These are phyloP conservation scores for Circinella minor DNA, from an alignment of 371 early-diverging fungal species.

Conservation along the genomic window DNA sequence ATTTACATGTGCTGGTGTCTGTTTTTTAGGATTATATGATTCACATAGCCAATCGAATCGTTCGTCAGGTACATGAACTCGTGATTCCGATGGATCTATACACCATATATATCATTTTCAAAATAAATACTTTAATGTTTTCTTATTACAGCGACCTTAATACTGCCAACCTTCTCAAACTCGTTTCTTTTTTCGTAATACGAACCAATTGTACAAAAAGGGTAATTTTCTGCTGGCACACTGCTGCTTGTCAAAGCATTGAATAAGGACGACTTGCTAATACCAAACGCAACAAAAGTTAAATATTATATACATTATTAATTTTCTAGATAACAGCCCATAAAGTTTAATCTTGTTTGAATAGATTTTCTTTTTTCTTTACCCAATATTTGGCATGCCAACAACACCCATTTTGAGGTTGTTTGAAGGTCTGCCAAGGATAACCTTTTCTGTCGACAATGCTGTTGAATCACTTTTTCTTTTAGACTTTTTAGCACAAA, in stretches of 20 bases:
- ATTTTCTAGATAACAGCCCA: no score
- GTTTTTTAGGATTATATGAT: constrained; percentile 67
- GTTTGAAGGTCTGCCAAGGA: constrained; percentile 72
- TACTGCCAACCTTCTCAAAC: no score
- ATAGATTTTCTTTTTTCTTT: background rate
- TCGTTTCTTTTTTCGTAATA: background rate
- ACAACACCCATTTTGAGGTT: constrained; percentile 95
- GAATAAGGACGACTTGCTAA: constrained; percentile 88
- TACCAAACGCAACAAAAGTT: background rate
- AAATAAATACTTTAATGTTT: background rate
- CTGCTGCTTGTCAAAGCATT: constrained; percentile 86
- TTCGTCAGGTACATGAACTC: constrained; percentile 83
- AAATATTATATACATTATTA: no score
- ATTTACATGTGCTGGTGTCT: constrained; percentile 62
- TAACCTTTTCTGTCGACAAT: constrained; percentile 61
- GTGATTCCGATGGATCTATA: constrained; percentile 81
- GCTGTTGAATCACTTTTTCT: constrained; percentile 56
- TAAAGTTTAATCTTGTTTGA: background rate
- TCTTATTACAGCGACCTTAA: no score
- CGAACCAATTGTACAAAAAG: constrained; percentile 70
- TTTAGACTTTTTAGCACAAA: constrained; percentile 24
- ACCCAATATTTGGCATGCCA: constrained; percentile 96
- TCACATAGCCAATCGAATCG: constrained; percentile 78
- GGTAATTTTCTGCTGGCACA: constrained; percentile 83
- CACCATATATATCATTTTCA: no score